phyloP scores from a whole-genome alignment of 768 basidiomycete species.

The Leccinum olivaceopallidum region DNA sequence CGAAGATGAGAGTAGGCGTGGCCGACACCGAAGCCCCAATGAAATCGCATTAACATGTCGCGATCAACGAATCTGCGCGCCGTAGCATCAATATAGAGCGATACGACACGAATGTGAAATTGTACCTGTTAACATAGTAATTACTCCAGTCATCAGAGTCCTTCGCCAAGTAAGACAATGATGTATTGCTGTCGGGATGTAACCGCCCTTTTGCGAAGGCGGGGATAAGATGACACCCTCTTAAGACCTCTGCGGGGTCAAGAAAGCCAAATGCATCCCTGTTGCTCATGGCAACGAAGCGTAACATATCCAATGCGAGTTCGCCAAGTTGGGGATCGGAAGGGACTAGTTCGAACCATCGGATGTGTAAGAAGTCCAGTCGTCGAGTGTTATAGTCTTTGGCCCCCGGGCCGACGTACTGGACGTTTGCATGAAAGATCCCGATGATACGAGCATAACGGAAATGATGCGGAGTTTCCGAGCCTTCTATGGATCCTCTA shows the following conservation, averaged over 20 bases:
- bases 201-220: too few relatives aligned
- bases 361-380: background rate
- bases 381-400: background rate
- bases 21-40: too few relatives aligned
- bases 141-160: too few relatives aligned
- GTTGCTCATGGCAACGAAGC: background rate
- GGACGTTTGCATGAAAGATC: background rate
- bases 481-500: background rate
- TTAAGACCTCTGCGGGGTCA: background rate
- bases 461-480: background rate
- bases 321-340: background rate
- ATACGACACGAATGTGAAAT: too few relatives aligned
- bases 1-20: too few relatives aligned
- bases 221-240: background rate
- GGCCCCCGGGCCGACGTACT: background rate
- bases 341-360: background rate
- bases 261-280: background rate
- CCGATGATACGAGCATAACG: background rate
- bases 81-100: too few relatives aligned
- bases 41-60: too few relatives aligned
- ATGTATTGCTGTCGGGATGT: too few relatives aligned
- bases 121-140: too few relatives aligned
- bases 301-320: background rate
- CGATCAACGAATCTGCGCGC: too few relatives aligned
- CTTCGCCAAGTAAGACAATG: too few relatives aligned